A percentile compares a stretch with the other conserved stretches of the same genome.
phyloP scores from a whole-genome alignment of 2,329 filamentous ascomycete species.

The Ascosphaera apis region DNA sequence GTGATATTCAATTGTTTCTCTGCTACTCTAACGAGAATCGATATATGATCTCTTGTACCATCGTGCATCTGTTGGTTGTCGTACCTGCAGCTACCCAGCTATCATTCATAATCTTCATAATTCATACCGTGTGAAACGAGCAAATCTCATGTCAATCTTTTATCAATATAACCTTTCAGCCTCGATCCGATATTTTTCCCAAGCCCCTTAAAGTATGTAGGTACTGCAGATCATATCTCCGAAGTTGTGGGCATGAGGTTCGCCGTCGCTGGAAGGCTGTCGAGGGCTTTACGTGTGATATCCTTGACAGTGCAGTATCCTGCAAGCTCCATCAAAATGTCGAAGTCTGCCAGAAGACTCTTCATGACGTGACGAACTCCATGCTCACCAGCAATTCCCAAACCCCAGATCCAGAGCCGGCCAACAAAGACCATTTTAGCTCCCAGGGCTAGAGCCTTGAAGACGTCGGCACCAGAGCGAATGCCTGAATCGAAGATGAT shows the following conservation, averaged over 20 bases:
- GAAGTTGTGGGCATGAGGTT: background rate
- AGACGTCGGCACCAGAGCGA: conserved; percentile 22
- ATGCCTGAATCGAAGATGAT: conserved; percentile 26
- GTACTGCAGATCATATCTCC: too few relatives aligned
- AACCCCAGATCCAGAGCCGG: conserved; percentile 33
- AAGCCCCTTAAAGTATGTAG: too few relatives aligned
- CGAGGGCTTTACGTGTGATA: conserved; percentile 13
- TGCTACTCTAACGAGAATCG: too few relatives aligned
- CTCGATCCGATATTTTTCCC: too few relatives aligned
- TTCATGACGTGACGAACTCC: conserved; percentile 30
- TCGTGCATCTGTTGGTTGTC: too few relatives aligned
- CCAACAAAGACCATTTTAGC: conserved; percentile 35
- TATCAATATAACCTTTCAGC: too few relatives aligned
- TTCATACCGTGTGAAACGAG: too few relatives aligned
- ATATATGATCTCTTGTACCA: too few relatives aligned
- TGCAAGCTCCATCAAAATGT: conserved; percentile 29
- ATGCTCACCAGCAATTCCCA: conserved; percentile 31
- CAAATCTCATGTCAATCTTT: too few relatives aligned
- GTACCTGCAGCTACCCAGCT: too few relatives aligned
- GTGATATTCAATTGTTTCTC: too few relatives aligned
- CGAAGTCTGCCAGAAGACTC: conserved; percentile 28
- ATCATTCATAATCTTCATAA: too few relatives aligned
- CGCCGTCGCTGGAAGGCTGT: conserved; percentile 3
- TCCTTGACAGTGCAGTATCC: conserved; percentile 22
- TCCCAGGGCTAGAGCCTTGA: conserved; percentile 28